A percentile compares a stretch with the other conserved stretches of the same genome.
These are phyloP conservation scores for Kurtzmaniella fragi DNA, from an alignment of 805 yeast genomes.

Conservation along the genomic window DNA sequence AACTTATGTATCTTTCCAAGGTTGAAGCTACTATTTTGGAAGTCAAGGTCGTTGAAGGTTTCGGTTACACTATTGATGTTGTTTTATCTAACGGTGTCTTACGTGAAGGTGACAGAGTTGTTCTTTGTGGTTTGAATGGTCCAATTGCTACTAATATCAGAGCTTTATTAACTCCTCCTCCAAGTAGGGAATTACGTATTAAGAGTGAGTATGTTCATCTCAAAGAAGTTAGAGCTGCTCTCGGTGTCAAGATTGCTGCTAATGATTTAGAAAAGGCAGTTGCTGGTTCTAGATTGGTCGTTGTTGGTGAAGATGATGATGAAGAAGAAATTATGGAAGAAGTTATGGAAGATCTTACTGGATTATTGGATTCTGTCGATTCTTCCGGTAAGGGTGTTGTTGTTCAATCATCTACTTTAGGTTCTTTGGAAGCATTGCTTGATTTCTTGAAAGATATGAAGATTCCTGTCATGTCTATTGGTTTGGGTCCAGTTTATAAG, in stretches of 20 bases:
- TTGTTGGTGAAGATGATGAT: slow-evolving; percentile 95
- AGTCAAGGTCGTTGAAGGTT: slow-evolving; percentile 97
- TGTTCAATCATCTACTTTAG: slow-evolving; percentile 97
- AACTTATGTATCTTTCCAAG: slow-evolving; percentile 89
- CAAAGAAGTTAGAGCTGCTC: slow-evolving; percentile 97
- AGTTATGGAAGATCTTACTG: slow-evolving; percentile 97
- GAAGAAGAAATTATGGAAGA: slow-evolving; percentile 97
- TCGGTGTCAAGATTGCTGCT: slow-evolving; percentile 98
- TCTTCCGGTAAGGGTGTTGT: slow-evolving; percentile 94
- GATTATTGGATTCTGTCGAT: slow-evolving; percentile 90
- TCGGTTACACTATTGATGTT: slow-evolving; percentile 98
- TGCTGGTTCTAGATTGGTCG: slow-evolving; percentile 94
- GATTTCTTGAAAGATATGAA: slow-evolving; percentile 98
- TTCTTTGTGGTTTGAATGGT: slow-evolving; percentile 96
- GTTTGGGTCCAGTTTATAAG: slow-evolving; percentile 96
- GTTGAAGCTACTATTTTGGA: slow-evolving; percentile 95
- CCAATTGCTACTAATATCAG: slow-evolving; percentile 96
- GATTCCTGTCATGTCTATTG: slow-evolving; percentile 98
- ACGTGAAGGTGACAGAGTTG: slow-evolving; percentile 92
- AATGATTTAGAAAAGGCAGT: slow-evolving; percentile 97
- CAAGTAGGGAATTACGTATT: slow-evolving; percentile 90
- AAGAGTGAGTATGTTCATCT: slow-evolving; percentile 96
- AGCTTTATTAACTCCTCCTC: slow-evolving; percentile 96
- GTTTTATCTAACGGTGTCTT: slow-evolving; percentile 94
- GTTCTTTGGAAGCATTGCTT: slow-evolving; percentile 93